A percentile compares a stretch with the other conserved stretches of the same genome.
Evolutionary conservation across 2,329 filamentous ascomycete species (phyloP).

Genomic region (Aspergillus phoenicis): DNA sequence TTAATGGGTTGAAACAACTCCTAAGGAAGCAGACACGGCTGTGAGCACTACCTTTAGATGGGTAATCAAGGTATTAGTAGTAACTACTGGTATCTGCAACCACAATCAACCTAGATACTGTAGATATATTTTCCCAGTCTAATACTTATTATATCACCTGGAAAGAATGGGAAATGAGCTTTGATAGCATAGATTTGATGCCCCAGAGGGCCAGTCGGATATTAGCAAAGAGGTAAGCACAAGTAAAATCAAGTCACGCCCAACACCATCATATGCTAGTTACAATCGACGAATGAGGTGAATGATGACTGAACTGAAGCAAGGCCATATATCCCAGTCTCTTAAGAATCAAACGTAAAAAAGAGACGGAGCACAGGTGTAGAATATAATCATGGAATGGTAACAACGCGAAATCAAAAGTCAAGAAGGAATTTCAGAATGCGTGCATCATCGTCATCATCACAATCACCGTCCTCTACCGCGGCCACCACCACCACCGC

Average conservation of each 20-base stretch:
- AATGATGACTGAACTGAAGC: constrained; percentile 4
- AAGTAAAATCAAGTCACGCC: constrained; percentile 16
- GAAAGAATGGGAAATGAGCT: no score
- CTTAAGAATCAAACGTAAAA: background rate
- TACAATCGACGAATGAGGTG: constrained; percentile 15
- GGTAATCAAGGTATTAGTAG: no score
- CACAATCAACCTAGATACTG: no score
- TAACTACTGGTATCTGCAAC: no score
- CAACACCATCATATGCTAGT: constrained; percentile 22
- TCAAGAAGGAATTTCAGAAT: constrained; percentile 18
- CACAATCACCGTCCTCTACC: constrained; percentile 35
- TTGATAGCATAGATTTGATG: background rate
- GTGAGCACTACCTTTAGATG: no score
- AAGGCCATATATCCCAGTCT: background rate
- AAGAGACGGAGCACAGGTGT: background rate
- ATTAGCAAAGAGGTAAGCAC: background rate
- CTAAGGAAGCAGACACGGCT: no score
- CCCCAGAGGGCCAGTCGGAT: background rate
- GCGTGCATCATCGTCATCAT: constrained; percentile 7
- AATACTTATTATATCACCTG: no score
- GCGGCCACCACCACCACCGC: constrained; percentile 45
- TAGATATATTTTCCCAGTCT: no score
- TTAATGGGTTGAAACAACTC: no score
- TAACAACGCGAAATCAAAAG: constrained; percentile 18
- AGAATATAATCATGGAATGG: constrained; percentile 11